Evolutionary conservation across 1,139 yeast species (phyloP), one percentile per base, ranked within the genome.

Genomic region (Sugiyamaella grinbergsii): DNA sequence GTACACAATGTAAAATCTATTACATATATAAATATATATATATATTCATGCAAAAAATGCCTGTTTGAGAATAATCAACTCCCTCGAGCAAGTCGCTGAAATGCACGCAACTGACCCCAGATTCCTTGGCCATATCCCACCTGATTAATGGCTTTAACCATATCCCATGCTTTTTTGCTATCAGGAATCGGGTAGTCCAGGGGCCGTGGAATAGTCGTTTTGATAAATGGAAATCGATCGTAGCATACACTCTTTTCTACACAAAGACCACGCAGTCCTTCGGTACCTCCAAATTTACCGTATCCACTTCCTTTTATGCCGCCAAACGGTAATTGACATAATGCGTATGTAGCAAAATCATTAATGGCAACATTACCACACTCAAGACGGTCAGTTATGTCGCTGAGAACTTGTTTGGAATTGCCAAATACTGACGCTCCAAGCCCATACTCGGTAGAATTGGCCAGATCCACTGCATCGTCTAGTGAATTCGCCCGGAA

Each of bases 281-380:
- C 98, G 65, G 85, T 95, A 34, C 98, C 98, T 24, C 96, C 96
- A 72, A 93, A 93, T 66, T 90, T 91, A 50, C 98, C 98, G 64
- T 89, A 93, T 0, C 98, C 98, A 6, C 96, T 86, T 46, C 91
- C 93, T 60, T 85, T 85, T 28, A 80, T 80, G 24, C 98, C 98
- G 50, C 98, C 98, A 71, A 93, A 93, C 34, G 98, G 98, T 59
- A 91, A 76, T 70, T 93, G 98, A 58, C 97, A 93, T 28, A 93
- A 89, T 62, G 91, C 91, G 64, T 81, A 93, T 0, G 98, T 91
- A 4, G 98, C 98, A 75, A 93, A 93, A 70, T 93, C 98, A 67
- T 93, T 93, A 56, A 93, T 87, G 5, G 98, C 96, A 42, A 93
- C 96, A 63, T 89, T 93, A 22, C 98, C 98, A 49, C 91, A 79